These are phyloP conservation scores for Cochlearia excelsa DNA, from an alignment of 345 rosid species.

Conservation along the genomic window DNA sequence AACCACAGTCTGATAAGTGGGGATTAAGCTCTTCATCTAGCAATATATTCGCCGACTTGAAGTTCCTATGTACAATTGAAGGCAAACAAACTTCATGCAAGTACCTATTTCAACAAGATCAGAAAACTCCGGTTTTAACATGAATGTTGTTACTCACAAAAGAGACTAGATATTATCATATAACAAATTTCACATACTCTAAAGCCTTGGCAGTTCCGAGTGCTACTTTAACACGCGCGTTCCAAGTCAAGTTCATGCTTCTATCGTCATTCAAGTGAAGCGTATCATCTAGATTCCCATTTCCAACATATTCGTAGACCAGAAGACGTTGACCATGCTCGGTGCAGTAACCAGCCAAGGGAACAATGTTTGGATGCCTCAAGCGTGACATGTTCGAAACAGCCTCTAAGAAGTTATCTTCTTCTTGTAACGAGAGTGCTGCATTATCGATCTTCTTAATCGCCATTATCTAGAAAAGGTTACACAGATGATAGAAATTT, in stretches of 20 bases:
- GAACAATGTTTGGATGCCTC: conserved; percentile 88
- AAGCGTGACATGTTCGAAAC: conserved; percentile 89
- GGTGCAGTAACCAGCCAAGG: conserved; percentile 79
- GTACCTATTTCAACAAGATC: conserved; percentile 50
- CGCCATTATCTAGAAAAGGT: conserved; percentile 59
- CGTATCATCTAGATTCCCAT: conserved; percentile 81
- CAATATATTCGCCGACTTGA: conserved; percentile 94
- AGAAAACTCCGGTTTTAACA: not conserved
- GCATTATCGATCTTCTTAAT: conserved; percentile 93
- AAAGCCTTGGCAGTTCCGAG: conserved; percentile 96
- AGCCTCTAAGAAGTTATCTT: conserved; percentile 88
- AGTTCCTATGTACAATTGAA: conserved; percentile 92
- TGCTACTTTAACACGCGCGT: conserved; percentile 96
- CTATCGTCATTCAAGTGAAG: conserved; percentile 78
- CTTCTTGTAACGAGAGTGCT: conserved; percentile 86
- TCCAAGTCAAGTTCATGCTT: conserved; percentile 72
- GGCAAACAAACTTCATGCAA: conserved; percentile 99
- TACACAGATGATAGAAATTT: conserved; percentile 18
- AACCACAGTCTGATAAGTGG: conserved; percentile 89
- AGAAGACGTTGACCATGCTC: conserved; percentile 98
- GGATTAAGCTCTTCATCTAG: conserved; percentile 96
- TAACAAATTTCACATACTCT: conserved; percentile 62
- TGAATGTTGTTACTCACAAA: not conserved
- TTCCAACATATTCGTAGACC: conserved; percentile 73
- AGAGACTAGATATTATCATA: not conserved